These are phyloP conservation scores for Pseudocercospora macadamiae DNA, from an alignment of 2,329 filamentous ascomycete species.

Conservation along the genomic window DNA sequence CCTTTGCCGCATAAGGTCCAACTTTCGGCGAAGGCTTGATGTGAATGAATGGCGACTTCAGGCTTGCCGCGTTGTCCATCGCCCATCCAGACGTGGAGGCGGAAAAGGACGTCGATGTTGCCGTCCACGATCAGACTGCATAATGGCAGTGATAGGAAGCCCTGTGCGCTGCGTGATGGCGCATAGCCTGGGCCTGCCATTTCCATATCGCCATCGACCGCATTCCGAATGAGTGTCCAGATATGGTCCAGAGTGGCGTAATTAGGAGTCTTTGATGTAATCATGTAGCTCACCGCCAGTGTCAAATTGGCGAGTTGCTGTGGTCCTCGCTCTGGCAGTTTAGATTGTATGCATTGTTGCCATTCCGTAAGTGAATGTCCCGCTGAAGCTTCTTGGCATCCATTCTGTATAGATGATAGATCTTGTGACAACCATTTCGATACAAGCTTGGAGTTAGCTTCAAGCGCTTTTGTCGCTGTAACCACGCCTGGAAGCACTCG, in stretches of 20 bases:
- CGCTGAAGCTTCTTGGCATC: no score
- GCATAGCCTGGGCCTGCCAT: neutral
- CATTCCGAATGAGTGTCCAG: neutral
- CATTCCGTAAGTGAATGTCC: neutral
- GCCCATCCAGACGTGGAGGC: constrained; percentile 42
- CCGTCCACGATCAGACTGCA: constrained; percentile 41
- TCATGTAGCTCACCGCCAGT: neutral
- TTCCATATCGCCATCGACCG: neutral
- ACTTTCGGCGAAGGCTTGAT: constrained; percentile 42
- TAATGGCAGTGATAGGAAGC: constrained; percentile 41
- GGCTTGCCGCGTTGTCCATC: constrained; percentile 36
- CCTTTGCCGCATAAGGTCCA: constrained; percentile 44
- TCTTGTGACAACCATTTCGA: neutral
- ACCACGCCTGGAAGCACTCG: neutral
- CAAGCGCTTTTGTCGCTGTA: neutral
- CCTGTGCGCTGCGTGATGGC: constrained; percentile 35
- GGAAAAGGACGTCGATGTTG: constrained; percentile 41
- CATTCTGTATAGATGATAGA: neutral
- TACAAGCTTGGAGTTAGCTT: neutral
- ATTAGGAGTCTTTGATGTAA: neutral
- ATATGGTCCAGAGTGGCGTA: neutral
- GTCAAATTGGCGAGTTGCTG: neutral
- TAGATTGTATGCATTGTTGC: neutral
- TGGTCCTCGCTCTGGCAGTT: neutral
- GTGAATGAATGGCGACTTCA: constrained; percentile 38